phyloP scores from a whole-genome alignment of 352 stramenopile genomes.

The Phytopythium aichiense region DNA sequence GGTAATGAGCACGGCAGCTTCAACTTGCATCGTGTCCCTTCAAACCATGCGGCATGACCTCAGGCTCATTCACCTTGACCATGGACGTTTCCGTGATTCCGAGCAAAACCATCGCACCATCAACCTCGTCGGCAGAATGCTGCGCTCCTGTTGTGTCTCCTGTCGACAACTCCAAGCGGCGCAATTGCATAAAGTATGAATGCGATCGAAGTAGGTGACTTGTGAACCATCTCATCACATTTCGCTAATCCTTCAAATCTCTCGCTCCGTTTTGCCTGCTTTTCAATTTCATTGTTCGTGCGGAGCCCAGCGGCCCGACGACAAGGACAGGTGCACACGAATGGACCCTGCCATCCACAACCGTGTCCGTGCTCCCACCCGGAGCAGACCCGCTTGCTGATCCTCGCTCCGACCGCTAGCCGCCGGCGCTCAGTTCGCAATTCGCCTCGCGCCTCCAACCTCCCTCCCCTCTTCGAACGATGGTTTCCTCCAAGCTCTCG shows the following conservation, averaged over 20 bases:
- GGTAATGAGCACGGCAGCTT: neutral
- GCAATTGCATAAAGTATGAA: too few relatives aligned
- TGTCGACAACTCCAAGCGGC: too few relatives aligned
- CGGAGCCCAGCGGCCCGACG: neutral
- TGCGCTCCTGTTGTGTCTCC: too few relatives aligned
- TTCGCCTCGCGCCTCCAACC: neutral
- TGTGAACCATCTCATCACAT: too few relatives aligned
- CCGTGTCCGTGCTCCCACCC: neutral
- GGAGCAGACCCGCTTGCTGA: neutral
- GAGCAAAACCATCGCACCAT: too few relatives aligned
- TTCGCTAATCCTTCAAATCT: too few relatives aligned
- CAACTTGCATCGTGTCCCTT: neutral
- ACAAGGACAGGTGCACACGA: neutral
- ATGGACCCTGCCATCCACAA: neutral
- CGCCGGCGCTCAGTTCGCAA: neutral
- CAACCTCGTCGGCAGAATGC: too few relatives aligned
- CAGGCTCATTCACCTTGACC: too few relatives aligned
- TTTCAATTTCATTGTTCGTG: constrained; percentile 2
- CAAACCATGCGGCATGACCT: neutral
- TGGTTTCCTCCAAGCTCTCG: neutral
- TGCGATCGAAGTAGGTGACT: too few relatives aligned
- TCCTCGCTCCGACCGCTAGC: too few relatives aligned
- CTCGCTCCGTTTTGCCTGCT: too few relatives aligned
- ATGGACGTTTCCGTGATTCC: too few relatives aligned
- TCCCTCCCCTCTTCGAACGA: neutral